These are phyloP conservation scores for Gleditsia sinensis DNA, from an alignment of 306 rosid genomes.

Conservation along the genomic window DNA sequence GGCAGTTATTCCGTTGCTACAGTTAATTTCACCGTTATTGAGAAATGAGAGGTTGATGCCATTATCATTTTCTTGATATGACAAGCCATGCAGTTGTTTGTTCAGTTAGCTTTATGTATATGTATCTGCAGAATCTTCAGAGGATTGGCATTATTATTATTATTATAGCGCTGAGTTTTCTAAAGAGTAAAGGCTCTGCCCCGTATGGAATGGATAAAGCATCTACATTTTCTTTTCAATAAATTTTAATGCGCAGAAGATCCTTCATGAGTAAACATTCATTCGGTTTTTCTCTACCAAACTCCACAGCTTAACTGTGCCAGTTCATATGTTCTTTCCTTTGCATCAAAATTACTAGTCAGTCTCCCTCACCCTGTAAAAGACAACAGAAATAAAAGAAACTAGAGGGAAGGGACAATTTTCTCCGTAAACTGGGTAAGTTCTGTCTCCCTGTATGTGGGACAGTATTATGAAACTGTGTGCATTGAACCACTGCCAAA, in stretches of 20 bases:
- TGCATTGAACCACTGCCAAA: constrained; percentile 13
- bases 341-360: not conserved
- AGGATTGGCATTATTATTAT: constrained; percentile 37
- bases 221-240: not conserved
- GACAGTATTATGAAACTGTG: constrained; percentile 1
- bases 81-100: constrained; percentile 42
- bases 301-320: not conserved
- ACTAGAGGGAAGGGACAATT: not conserved
- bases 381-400: not conserved
- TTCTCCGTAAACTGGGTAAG: not conserved
- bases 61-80: constrained; percentile 41
- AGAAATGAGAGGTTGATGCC: constrained; percentile 45
- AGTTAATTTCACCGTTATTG: constrained; percentile 54
- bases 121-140: constrained; percentile 53
- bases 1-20: constrained; percentile 66
- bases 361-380: not conserved
- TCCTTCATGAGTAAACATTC: too few relatives aligned
- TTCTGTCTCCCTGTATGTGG: not conserved
- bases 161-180: not conserved
- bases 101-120: constrained; percentile 31
- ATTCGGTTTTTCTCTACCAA: not conserved
- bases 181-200: not conserved
- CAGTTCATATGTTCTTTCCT: not conserved
- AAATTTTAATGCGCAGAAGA: not conserved
- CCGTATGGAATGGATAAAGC: not conserved